Evolutionary conservation across 1,284 basidiomycete species (phyloP), one percentile per base, ranked within the genome.

Genomic region (Malassezia globosa): DNA sequence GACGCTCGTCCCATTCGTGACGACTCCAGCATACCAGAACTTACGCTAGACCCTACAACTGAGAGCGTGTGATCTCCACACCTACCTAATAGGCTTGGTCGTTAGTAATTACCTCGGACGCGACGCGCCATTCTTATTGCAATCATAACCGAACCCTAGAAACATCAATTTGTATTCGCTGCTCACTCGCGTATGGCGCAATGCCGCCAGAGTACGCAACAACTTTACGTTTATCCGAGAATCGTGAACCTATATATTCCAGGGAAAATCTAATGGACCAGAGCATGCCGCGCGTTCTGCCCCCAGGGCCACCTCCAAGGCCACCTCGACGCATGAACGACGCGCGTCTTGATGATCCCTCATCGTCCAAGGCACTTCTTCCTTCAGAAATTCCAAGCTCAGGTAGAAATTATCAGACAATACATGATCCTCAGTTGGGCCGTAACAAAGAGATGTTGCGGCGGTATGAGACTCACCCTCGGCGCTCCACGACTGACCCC

Each of bases 21-120:
- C 31, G 21, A 24, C 10, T 18, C 41, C 5, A 34, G 29, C 31
- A 43, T 43, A 21, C 41, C 41, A 10, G 42, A 37, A 19, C 37
- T 45, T 26, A 18, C 18, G 13, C 48, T 51, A 11, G 43, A 51
- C 21, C 48, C 48, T 6, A 36, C 42, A 14, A 46, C 39, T n/a
- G 48, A 51, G 22, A 51, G 48, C 38, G 48, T 51, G 27, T 51
- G 46, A 33, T 33, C 26, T n/a, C 38, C 38, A 27, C 22, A 25
- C 5, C 24, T 26, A 25, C 38, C 38, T 16, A 22, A 22, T 13
- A 16, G 24, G 38, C 21, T 16, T 24, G 21, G 23, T n/a, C n/a
- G n/a, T n/a, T n/a, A n/a, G n/a, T 16, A 13, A 8, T 37, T 19
- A 19, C 21, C 36, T 13, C 37, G 22, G 14, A 14, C 37, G 37